phyloP scores from a whole-genome alignment of 2,329 filamentous ascomycete genomes.

The Fusarium drepaniforme region DNA sequence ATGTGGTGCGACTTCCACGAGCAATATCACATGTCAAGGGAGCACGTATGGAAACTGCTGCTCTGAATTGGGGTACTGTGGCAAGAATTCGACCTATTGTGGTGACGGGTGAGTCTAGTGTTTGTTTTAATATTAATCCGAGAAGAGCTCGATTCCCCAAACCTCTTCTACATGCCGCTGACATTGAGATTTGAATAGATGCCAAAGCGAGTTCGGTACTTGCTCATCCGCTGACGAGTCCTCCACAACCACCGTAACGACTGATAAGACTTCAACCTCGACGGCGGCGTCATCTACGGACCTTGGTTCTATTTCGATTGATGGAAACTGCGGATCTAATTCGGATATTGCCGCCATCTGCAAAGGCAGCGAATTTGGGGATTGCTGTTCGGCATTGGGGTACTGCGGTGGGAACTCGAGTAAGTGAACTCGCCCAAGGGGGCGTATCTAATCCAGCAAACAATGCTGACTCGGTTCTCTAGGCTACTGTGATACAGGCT shows the following conservation, averaged over 20 bases:
- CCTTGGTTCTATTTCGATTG: not conserved
- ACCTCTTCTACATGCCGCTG: not conserved
- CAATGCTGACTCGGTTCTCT: not conserved
- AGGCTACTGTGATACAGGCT: not conserved
- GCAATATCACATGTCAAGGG: not conserved
- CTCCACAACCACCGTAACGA: not conserved
- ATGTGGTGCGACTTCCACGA: constrained; percentile 1
- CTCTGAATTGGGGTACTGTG: not conserved
- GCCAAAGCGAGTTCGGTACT: not conserved
- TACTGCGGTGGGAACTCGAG: not conserved
- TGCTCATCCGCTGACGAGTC: not conserved
- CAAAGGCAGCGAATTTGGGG: not conserved
- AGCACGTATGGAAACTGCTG: constrained; percentile 1
- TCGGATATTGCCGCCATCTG: not conserved
- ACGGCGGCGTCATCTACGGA: not conserved
- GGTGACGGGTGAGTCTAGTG: not conserved
- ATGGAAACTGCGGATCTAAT: constrained; percentile 1
- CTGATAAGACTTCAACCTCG: not conserved
- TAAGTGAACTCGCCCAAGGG: not conserved
- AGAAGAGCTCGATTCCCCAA: not conserved
- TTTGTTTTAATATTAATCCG: not conserved
- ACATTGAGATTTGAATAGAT: not conserved
- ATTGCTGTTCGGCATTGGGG: not conserved
- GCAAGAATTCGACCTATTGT: constrained; percentile 1
- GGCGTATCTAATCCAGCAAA: not conserved